These are phyloP conservation scores for Coix lacrymajobi DNA, from an alignment of 176 grass and related monocot species.

Conservation along the genomic window DNA sequence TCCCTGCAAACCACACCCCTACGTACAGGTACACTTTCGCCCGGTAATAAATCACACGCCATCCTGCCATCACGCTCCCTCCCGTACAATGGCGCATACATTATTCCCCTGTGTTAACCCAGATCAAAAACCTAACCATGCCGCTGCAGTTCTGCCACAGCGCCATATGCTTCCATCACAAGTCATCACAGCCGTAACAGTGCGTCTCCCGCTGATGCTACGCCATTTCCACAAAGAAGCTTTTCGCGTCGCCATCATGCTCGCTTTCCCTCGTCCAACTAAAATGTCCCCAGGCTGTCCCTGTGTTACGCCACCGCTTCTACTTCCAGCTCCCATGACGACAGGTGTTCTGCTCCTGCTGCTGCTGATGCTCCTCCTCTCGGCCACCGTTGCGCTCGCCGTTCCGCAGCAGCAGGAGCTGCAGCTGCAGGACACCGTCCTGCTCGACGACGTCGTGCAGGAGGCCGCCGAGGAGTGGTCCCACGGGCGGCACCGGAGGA, in stretches of 20 bases:
- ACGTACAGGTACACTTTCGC: slow-evolving; percentile 30
- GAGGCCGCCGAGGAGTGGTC: slow-evolving; percentile 57
- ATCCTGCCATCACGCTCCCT: slow-evolving; percentile 1
- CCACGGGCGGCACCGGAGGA: slow-evolving; percentile 47
- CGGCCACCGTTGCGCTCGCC: slow-evolving; percentile 7
- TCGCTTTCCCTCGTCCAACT: slow-evolving; percentile 31
- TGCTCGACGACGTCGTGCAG: slow-evolving; percentile 67
- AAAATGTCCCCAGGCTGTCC: slow-evolving; percentile 53
- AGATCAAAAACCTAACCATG: slow-evolving; percentile 12
- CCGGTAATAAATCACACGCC: slow-evolving; percentile 18
- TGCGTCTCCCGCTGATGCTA: background rate
- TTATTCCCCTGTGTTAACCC: slow-evolving; percentile 4
- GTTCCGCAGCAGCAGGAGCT: slow-evolving; percentile 20
- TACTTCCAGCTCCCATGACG: slow-evolving; percentile 46
- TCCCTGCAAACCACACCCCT: slow-evolving; percentile 2
- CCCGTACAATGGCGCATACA: slow-evolving; percentile 4
- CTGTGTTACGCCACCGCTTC: slow-evolving; percentile 7
- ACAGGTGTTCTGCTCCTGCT: background rate
- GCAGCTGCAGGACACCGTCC: slow-evolving; percentile 44
- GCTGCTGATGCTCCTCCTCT: background rate
- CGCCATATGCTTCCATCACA: slow-evolving; percentile 37
- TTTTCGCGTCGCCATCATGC: slow-evolving; percentile 34
- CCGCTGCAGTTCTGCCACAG: background rate
- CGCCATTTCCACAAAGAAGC: slow-evolving; percentile 3
- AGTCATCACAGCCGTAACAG: slow-evolving; percentile 10